Percentiles rank a stretch among this genome's conserved stretches.
These are phyloP conservation scores for Arabis alpina DNA, from an alignment of 345 rosid species.

Conservation along the genomic window DNA sequence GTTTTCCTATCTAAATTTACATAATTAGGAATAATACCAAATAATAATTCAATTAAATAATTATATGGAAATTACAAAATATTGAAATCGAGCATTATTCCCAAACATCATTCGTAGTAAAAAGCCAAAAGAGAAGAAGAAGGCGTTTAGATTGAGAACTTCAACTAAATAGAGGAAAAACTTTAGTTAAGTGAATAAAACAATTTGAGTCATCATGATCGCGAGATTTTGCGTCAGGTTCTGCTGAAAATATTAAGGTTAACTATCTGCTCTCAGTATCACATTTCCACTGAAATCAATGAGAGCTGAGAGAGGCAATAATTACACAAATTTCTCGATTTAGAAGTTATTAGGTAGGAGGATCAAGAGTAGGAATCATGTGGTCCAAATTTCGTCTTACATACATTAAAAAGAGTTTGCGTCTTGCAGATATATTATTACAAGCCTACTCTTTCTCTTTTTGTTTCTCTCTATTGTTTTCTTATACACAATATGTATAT, in stretches of 20 bases:
- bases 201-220: conserved; percentile 6
- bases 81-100: not conserved
- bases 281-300: conserved; percentile 14
- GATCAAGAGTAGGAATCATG: not conserved
- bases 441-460: not conserved
- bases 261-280: not conserved
- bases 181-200: not conserved
- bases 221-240: conserved; percentile 10
- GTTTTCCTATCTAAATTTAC: not conserved
- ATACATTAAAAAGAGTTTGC: conserved; percentile 20
- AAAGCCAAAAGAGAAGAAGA: conserved; percentile 5
- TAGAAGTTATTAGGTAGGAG: conserved; percentile 12
- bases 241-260: too few relatives aligned
- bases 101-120: not conserved
- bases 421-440: conserved; percentile 7
- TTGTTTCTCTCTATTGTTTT: conserved; percentile 6
- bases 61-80: not conserved
- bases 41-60: not conserved
- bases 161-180: not conserved
- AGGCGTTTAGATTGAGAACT: not conserved
- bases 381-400: conserved; percentile 21
- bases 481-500: conserved; percentile 23
- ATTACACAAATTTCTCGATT: not conserved
- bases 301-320: conserved; percentile 6
- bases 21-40: not conserved